Evolutionary conservation across 345 rosid genomes (phyloP).

Genomic region (Populus simonii): DNA sequence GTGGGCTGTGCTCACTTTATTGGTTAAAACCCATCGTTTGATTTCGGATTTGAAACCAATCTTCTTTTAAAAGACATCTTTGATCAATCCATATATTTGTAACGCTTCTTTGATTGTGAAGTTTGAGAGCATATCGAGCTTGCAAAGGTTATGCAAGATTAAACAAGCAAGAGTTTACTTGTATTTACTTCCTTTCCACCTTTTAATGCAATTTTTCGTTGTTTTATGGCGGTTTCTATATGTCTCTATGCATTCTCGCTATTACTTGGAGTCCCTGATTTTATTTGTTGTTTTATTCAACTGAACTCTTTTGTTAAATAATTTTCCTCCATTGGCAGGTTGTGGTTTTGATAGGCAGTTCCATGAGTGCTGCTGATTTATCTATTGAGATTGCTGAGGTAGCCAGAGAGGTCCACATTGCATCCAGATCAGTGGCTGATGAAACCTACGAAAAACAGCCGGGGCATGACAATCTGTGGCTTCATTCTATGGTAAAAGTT

Average conservation of each 20-base stretch:
- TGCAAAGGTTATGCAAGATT: background rate
- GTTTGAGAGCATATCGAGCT: background rate
- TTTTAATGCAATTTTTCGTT: too few relatives aligned
- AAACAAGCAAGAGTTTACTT: too few relatives aligned
- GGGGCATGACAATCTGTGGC: conserved; percentile 48
- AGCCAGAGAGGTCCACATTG: conserved; percentile 75
- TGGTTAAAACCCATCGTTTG: too few relatives aligned
- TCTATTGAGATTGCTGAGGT: conserved; percentile 52
- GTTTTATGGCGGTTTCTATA: too few relatives aligned
- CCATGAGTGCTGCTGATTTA: conserved; percentile 64
- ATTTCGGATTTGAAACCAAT: background rate
- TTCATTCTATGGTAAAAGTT: conserved; percentile 69
- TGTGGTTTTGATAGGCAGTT: conserved; percentile 58
- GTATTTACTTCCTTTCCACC: too few relatives aligned
- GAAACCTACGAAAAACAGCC: conserved; percentile 34
- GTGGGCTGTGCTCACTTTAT: too few relatives aligned
- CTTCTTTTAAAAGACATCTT: background rate
- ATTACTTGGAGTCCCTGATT: too few relatives aligned
- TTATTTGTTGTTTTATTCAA: too few relatives aligned
- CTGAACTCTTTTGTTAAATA: too few relatives aligned
- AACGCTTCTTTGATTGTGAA: background rate
- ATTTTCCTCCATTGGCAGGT: conserved; percentile 32
- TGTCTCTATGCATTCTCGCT: too few relatives aligned
- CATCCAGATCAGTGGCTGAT: conserved; percentile 46
- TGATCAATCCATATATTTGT: too few relatives aligned